Base-by-base conservation (phyloP, 2,329 filamentous ascomycete genomes). In the Diaporthe capsici region DNA sequence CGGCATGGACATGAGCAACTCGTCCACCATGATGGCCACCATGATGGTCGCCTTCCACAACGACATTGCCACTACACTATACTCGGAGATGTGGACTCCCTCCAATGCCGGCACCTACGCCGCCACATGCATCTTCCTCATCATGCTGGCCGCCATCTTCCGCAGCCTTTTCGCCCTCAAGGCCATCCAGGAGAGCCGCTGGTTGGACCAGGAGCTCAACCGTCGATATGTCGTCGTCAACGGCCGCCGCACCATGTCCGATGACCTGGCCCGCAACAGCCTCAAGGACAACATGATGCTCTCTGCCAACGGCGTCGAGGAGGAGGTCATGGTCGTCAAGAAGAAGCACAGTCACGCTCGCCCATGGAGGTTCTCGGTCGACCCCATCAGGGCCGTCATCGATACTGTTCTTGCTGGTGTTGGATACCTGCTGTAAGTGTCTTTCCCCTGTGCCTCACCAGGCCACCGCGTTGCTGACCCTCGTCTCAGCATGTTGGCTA, bases 101-200 rank as follows among this genome's bases (percentile, higher is more conserved):
- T 85, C 82, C 39, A 92, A 86, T 49, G 86, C 89, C 8, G 95
- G 93, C 79, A 86, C 89, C 76, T 98, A 98, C 84, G 95, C 95
- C 2, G 96, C 92, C 74, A 98, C 95, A 39, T 98, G 96, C 87
- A 94, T 98, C 83, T 98, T 98, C 85, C 90, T 98, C 76, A 92
- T 98, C 82, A 80, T 94, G 60, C 92, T 98, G 71, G 92, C 92
- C 76, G 87, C 92, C 76, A 81, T 93, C 74, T 92, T 93, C 81
- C 94, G 96, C 71, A 85, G 88, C 28, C 87, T 98, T 22, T 86
- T 96, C 70, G 95, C 95, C 3, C 87, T 90, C 80, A 95, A 95
- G 82, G 91, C 85, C 85, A 91, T 86, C 84, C 89, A 86, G 83
- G 90, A 90, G 84, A 82, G 87, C 78, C 86, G 87, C 60, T 97